Evolutionary conservation across 805 yeast genomes (phyloP).

Genomic region (Wickerhamomyces ciferrii): DNA sequence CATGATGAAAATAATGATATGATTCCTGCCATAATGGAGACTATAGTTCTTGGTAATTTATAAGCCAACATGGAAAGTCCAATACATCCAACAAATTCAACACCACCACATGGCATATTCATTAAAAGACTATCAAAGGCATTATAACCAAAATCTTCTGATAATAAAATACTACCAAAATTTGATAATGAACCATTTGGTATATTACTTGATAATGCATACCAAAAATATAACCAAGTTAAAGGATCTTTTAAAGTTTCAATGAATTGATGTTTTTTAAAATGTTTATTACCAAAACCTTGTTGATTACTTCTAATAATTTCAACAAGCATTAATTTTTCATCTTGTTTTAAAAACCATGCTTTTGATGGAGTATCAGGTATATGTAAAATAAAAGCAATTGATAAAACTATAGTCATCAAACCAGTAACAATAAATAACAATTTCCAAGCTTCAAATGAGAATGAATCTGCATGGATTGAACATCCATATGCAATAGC

Average conservation of each 20-base stretch:
- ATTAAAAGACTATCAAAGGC: slow-evolving; percentile 16
- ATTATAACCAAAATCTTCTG: slow-evolving; percentile 18
- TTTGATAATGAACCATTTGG: slow-evolving; percentile 43
- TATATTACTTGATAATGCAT: slow-evolving; percentile 25
- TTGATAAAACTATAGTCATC: slow-evolving; percentile 43
- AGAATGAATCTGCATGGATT: slow-evolving; percentile 22
- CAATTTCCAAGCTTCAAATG: slow-evolving; percentile 45
- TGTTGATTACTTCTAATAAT: slow-evolving; percentile 38
- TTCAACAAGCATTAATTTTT: slow-evolving; percentile 34
- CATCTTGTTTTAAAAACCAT: slow-evolving; percentile 32
- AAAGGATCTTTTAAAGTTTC: slow-evolving; percentile 35
- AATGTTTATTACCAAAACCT: slow-evolving; percentile 36
- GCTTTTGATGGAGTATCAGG: slow-evolving; percentile 44
- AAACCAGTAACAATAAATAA: slow-evolving; percentile 49
- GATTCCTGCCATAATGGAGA: slow-evolving; percentile 21
- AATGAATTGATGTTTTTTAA: slow-evolving; percentile 30
- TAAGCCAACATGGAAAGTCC: slow-evolving; percentile 10
- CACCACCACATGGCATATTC: slow-evolving; percentile 25
- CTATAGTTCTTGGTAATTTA: slow-evolving; percentile 17
- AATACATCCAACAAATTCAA: slow-evolving; percentile 20
- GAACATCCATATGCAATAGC: slow-evolving; percentile 41
- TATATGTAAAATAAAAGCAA: slow-evolving; percentile 33
- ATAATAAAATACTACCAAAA: slow-evolving; percentile 36
- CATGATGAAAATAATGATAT: slow-evolving; percentile 22
- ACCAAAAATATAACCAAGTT: slow-evolving; percentile 32